These are phyloP conservation scores for Dactylella cylindrospora DNA, from an alignment of 2,329 filamentous ascomycete species.

Conservation along the genomic window DNA sequence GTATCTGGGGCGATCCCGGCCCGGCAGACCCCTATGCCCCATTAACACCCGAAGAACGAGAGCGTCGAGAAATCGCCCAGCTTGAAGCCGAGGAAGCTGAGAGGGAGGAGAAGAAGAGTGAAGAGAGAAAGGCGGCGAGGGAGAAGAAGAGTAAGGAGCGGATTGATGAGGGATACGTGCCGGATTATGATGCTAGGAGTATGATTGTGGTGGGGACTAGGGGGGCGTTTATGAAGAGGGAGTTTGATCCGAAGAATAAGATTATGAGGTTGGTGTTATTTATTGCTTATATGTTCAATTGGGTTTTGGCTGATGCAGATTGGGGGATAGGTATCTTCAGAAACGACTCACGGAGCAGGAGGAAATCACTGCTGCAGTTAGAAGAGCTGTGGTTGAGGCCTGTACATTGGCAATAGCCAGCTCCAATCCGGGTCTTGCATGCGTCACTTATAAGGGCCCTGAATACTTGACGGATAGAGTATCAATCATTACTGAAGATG, in stretches of 20 bases:
- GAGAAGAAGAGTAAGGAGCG: not conserved
- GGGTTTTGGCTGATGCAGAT: not conserved
- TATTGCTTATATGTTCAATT: not conserved
- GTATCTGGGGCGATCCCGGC: conserved; percentile 30
- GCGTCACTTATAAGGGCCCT: conserved; percentile 26
- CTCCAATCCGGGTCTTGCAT: conserved; percentile 26
- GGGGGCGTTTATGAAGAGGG: conserved; percentile 33
- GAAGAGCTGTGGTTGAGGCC: conserved; percentile 31
- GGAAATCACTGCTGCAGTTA: conserved; percentile 35
- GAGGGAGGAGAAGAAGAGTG: not conserved
- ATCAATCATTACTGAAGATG: conserved; percentile 7
- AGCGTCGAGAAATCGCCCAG: conserved; percentile 16
- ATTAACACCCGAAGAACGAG: conserved; percentile 34
- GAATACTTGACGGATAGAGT: conserved; percentile 38
- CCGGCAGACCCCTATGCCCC: conserved; percentile 26
- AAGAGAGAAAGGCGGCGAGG: not conserved
- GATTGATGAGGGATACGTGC: conserved; percentile 16
- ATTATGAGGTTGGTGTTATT: not conserved
- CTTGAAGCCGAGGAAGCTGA: conserved; percentile 24
- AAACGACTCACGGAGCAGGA: conserved; percentile 9
- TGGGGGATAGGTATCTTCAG: conserved; percentile 12
- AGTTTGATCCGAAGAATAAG: conserved; percentile 28
- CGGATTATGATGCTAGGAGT: conserved; percentile 24
- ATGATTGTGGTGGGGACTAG: conserved; percentile 29
- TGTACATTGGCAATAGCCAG: conserved; percentile 16